phyloP scores from a whole-genome alignment of 1,284 basidiomycete genomes.

The Filobasidium uniguttulatum region DNA sequence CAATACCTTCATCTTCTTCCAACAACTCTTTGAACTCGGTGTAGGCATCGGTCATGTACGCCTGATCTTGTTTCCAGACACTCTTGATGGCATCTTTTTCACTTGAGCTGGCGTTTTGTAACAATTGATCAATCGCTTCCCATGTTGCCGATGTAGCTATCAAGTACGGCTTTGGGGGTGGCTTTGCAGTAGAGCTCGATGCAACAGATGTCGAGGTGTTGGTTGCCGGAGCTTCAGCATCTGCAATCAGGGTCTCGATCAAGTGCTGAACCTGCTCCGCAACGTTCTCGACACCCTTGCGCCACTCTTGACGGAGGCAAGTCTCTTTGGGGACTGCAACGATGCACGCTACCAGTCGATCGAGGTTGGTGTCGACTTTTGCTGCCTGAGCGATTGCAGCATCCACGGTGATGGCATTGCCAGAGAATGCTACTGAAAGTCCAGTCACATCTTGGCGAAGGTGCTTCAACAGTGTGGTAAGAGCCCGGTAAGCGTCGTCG shows the following conservation, averaged over 20 bases:
- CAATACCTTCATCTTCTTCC: slow-evolving; percentile 15
- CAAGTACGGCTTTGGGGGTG: neutral
- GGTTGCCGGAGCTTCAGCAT: neutral
- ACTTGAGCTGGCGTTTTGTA: neutral
- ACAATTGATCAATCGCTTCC: neutral
- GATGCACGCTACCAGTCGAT: slow-evolving; percentile 8
- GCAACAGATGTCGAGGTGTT: neutral
- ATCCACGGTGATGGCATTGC: slow-evolving; percentile 8
- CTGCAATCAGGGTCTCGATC: neutral
- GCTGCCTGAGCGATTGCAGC: slow-evolving; percentile 7
- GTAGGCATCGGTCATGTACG: slow-evolving; percentile 7
- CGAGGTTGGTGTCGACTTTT: slow-evolving; percentile 6
- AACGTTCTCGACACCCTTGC: slow-evolving; percentile 4
- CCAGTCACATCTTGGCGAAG: slow-evolving; percentile 13
- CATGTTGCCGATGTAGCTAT: neutral
- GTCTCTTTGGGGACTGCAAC: slow-evolving; percentile 4
- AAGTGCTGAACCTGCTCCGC: slow-evolving; percentile 4
- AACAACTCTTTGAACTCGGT: slow-evolving; percentile 14
- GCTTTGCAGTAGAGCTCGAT: neutral
- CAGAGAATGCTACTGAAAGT: slow-evolving; percentile 13
- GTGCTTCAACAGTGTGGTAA: slow-evolving; percentile 12
- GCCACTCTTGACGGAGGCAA: slow-evolving; percentile 11
- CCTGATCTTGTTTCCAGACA: slow-evolving; percentile 12
- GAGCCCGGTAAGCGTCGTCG: slow-evolving; percentile 3
- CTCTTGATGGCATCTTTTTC: slow-evolving; percentile 9